A percentile compares a stretch with the other conserved stretches of the same genome.
Evolutionary conservation across 2,329 filamentous ascomycete species (phyloP).

Genomic region (Verticillium albo-atrum): DNA sequence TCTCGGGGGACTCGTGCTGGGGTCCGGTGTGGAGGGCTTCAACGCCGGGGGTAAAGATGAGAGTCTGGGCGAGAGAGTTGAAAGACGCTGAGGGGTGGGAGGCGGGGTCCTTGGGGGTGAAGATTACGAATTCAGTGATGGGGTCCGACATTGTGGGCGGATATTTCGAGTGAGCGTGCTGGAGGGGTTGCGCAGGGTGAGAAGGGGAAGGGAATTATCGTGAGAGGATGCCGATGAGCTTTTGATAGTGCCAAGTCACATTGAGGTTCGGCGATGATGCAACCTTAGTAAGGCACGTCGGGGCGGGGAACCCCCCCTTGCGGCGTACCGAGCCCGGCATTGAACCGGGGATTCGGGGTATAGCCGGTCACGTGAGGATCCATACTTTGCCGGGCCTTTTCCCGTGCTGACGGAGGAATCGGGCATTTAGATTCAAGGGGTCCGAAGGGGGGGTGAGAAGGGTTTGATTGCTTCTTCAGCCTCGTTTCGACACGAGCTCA

Average conservation of each 20-base stretch:
- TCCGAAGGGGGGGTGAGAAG: neutral
- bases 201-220: neutral
- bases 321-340: neutral
- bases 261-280: neutral
- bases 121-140: conserved; percentile 12
- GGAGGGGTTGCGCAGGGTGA: no score
- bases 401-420: neutral
- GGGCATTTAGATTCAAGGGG: neutral
- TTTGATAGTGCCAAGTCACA: neutral
- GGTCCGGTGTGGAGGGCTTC: conserved; percentile 27
- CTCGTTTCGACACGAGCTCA: neutral
- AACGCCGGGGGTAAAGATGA: conserved; percentile 23
- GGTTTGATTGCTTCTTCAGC: neutral
- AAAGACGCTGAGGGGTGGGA: conserved; percentile 6
- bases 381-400: neutral
- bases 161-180: no score
- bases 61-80: conserved; percentile 4
- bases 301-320: neutral
- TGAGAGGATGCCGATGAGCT: neutral
- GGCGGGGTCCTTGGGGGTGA: conserved; percentile 7
- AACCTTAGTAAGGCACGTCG: neutral
- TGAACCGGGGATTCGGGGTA: neutral
- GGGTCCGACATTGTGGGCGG: neutral
- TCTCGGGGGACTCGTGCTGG: conserved; percentile 26
- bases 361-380: neutral